These are phyloP conservation scores for Nakaseomyces kungkrabaensis DNA, from an alignment of 1,139 yeast species.

Conservation along the genomic window DNA sequence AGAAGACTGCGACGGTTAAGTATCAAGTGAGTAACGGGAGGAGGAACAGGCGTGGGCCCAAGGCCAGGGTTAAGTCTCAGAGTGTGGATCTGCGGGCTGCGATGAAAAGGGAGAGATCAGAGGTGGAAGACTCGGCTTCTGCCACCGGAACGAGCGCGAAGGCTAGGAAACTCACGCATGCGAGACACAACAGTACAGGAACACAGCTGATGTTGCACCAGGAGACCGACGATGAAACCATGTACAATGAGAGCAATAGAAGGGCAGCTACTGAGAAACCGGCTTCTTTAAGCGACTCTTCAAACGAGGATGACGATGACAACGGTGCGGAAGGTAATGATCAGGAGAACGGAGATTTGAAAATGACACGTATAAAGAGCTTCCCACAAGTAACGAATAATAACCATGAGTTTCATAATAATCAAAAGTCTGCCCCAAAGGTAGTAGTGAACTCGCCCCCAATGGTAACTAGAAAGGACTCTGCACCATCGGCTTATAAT, in stretches of 20 bases:
- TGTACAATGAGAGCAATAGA: neutral
- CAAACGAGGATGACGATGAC: neutral
- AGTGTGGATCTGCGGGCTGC: neutral
- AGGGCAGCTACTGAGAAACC: neutral
- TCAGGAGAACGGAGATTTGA: neutral
- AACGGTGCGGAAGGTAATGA: neutral
- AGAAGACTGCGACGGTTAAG: slow-evolving; percentile 21
- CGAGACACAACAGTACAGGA: slow-evolving; percentile 1
- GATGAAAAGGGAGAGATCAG: neutral
- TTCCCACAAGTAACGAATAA: neutral
- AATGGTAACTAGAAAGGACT: neutral
- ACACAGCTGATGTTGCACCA: neutral
- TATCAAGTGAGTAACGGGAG: slow-evolving; percentile 19
- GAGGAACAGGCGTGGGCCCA: slow-evolving; percentile 3
- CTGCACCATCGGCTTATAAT: neutral
- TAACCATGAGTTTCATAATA: too few relatives aligned
- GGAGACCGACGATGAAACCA: neutral
- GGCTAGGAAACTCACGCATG: neutral
- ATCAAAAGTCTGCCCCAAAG: neutral
- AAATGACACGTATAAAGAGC: neutral
- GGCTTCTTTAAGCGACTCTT: neutral
- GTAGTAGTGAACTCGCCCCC: neutral
- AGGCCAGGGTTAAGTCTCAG: neutral
- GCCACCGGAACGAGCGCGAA: neutral
- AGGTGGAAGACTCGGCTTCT: neutral